phyloP scores from a whole-genome alignment of 2,329 filamentous ascomycete species.

The Pseudocercospora crystallina region DNA sequence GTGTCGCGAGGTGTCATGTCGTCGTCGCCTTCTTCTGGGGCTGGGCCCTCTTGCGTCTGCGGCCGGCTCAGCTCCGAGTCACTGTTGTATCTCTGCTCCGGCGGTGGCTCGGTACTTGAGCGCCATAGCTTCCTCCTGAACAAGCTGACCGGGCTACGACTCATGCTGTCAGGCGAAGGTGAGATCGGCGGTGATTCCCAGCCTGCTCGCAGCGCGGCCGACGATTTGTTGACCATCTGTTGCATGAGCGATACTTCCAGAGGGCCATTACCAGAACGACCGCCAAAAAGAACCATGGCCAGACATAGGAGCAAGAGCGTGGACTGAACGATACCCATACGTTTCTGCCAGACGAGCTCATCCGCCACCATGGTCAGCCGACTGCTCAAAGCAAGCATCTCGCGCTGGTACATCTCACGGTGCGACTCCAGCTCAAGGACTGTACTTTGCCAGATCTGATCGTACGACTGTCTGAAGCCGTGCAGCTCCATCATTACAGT shows the following conservation, averaged over 20 bases:
- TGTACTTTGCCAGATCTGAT: slow-evolving; percentile 95
- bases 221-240: slow-evolving; percentile 41
- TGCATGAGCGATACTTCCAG: slow-evolving; percentile 48
- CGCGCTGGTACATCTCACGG: slow-evolving; percentile 76
- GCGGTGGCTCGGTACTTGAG: slow-evolving; percentile 27
- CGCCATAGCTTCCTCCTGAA: slow-evolving; percentile 37
- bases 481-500: slow-evolving; percentile 82
- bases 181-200: slow-evolving; percentile 39
- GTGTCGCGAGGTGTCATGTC: slow-evolving; percentile 12
- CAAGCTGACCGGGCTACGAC: slow-evolving; percentile 30
- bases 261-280: slow-evolving; percentile 32
- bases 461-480: slow-evolving; percentile 79
- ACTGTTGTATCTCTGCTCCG: slow-evolving; percentile 6
- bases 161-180: slow-evolving; percentile 30
- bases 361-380: slow-evolving; percentile 89
- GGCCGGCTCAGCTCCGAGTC: slow-evolving; percentile 16
- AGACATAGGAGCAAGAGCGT: slow-evolving; percentile 84
- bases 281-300: slow-evolving; percentile 76
- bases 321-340: slow-evolving; percentile 90
- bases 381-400: slow-evolving; percentile 77
- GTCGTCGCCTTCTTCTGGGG: slow-evolving; percentile 6
- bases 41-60: slow-evolving; percentile 10
- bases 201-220: slow-evolving; percentile 32
- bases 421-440: slow-evolving; percentile 88
- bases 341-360: slow-evolving; percentile 78